phyloP scores from a whole-genome alignment of 805 yeast species.

The Metschnikowia cubensis region DNA sequence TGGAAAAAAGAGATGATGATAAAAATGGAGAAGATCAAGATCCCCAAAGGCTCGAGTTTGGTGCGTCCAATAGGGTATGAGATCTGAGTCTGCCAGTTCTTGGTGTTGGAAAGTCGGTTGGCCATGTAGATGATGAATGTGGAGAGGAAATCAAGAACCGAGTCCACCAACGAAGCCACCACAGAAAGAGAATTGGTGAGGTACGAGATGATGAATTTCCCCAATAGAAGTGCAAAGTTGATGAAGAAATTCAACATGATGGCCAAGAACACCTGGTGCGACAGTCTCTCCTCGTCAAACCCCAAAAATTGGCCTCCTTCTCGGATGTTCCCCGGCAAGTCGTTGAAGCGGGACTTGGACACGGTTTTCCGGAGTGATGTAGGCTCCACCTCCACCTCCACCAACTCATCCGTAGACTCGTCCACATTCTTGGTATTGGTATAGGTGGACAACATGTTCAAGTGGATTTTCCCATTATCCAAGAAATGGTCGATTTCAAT shows the following conservation, averaged over 20 bases:
- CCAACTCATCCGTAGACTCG: conserved; percentile 13
- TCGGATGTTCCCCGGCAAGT: conserved; percentile 56
- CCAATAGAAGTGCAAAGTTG: conserved; percentile 55
- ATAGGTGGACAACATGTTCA: conserved; percentile 59
- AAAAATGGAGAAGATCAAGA: conserved; percentile 65
- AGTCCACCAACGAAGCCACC: conserved; percentile 75
- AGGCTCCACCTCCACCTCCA: conserved; percentile 8
- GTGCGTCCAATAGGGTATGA: conserved; percentile 67
- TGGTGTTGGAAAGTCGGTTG: conserved; percentile 45
- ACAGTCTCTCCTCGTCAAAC: conserved; percentile 40
- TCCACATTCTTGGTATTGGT: conserved; percentile 22
- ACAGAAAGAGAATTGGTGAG: conserved; percentile 70
- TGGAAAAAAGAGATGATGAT: conserved; percentile 70
- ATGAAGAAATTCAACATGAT: conserved; percentile 60
- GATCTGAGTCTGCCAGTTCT: conserved; percentile 44
- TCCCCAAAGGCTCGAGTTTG: conserved; percentile 75
- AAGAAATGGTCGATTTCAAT: conserved; percentile 59
- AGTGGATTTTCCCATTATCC: conserved; percentile 64
- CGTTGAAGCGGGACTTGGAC: conserved; percentile 30
- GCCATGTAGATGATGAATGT: conserved; percentile 67
- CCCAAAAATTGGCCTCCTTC: conserved; percentile 58
- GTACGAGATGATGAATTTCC: conserved; percentile 57
- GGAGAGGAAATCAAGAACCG: conserved; percentile 67
- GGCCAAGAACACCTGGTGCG: conserved; percentile 50
- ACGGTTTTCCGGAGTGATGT: conserved; percentile 12